Evolutionary conservation across 176 grass and related monocot species (phyloP), one percentile per base, ranked within the genome.

Genomic region (Lolium rigidum): DNA sequence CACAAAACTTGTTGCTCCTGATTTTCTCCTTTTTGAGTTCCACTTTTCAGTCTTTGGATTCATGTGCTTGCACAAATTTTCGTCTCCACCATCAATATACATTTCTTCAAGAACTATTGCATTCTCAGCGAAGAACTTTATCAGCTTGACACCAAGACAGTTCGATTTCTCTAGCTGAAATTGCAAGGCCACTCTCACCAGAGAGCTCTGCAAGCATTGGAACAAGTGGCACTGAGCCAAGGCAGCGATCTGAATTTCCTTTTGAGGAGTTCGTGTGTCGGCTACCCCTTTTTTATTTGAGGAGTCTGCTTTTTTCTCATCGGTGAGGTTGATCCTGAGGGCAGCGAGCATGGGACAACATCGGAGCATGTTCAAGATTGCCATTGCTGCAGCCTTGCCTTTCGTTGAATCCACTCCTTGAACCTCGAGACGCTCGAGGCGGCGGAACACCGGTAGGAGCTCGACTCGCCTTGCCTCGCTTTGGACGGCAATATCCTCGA

Each of bases 91-190:
- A 4, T 70, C 7, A 1, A 43, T 41, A n/a, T 10, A 20, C 35
- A 70, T 70, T 43, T 70, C 37, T 11, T 70, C 37, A n/a, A 70
- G 67, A n/a, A 70, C 67, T 17, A 70, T 70, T 2, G 67, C 37
- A 1, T 70, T 43, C 37, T 70, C 67, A 0, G 57, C 44, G 1
- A 76, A 76, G 71, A 84, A 76, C 16, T 84, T 75, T 12, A 83
- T 4, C 1, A 72, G 81, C 3, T 70, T 38, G 13, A 44, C 37
- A 11, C 81, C 81, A 20, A 83, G 44, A 51, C 49, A 72, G 21
- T 57, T 58, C 0, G 81, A 26, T 13, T 15, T 25, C 4, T 58
- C 21, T 5, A 72, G 5, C 7, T 2, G 6, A 3, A 84, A 84
- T 9, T 75, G 70, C 43, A 75, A 44, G 6, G 6, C 2, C 2